These are phyloP conservation scores for Hsuehochloa calcarea DNA, from an alignment of 176 grass and related monocot species.

Conservation along the genomic window DNA sequence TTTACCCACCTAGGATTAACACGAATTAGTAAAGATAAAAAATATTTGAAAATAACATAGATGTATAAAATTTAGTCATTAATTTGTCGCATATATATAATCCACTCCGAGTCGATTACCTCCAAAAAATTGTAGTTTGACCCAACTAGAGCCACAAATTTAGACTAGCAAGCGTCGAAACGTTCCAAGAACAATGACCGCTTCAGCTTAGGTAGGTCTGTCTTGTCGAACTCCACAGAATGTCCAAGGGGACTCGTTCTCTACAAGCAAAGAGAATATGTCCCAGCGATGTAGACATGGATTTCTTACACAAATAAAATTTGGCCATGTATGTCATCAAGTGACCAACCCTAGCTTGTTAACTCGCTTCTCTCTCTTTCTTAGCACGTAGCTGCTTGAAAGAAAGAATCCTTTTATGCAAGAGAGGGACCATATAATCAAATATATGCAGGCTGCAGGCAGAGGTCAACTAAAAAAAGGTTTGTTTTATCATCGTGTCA, in stretches of 20 bases:
- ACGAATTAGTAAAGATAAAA: no score
- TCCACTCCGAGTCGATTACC: not conserved
- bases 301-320: not conserved
- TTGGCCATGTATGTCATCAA: constrained; percentile 6
- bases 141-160: not conserved
- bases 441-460: not conserved
- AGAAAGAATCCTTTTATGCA: not conserved
- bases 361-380: not conserved
- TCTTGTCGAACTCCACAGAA: constrained; percentile 13
- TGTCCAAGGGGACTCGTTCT: constrained; percentile 19
- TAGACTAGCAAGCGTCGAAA: not conserved
- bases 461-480: constrained; percentile 53
- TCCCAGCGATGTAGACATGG: not conserved
- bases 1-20: no score
- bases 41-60: not conserved
- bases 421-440: not conserved
- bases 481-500: constrained; percentile 39
- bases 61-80: not conserved
- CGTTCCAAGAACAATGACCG: not conserved
- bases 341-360: constrained; percentile 24
- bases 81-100: not conserved
- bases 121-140: not conserved
- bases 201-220: not conserved
- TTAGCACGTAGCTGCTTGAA: not conserved
- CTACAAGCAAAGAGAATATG: constrained; percentile 27